A percentile compares a stretch with the other conserved stretches of the same genome.
Evolutionary conservation across 1,139 yeast genomes (phyloP).

Genomic region (Pichia sp.): DNA sequence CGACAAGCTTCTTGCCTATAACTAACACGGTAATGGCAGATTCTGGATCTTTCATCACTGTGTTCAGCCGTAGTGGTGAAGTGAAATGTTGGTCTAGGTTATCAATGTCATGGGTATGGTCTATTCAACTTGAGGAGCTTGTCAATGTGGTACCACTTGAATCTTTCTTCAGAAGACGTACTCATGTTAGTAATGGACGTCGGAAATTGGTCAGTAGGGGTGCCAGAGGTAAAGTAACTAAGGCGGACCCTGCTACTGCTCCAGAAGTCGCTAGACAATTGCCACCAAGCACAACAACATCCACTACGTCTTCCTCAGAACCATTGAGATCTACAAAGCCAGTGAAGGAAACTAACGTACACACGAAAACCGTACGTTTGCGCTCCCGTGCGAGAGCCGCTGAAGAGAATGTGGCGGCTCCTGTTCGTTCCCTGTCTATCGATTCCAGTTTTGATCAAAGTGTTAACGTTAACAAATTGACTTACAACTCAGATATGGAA

Average conservation of each 20-base stretch:
- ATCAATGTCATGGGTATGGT: slow-evolving; percentile 49
- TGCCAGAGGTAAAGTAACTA: not conserved
- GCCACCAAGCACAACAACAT: too few relatives aligned
- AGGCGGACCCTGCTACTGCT: not conserved
- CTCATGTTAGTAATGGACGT: slow-evolving; percentile 6
- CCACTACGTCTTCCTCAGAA: not conserved
- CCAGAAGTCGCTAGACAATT: not conserved
- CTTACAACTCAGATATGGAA: slow-evolving; percentile 27
- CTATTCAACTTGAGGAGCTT: slow-evolving; percentile 29
- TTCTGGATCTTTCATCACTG: slow-evolving; percentile 52
- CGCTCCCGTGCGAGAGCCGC: not conserved
- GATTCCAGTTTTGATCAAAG: slow-evolving; percentile 27
- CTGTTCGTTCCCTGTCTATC: slow-evolving; percentile 21
- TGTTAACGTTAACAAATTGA: slow-evolving; percentile 17
- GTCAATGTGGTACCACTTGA: slow-evolving; percentile 38
- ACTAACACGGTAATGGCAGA: slow-evolving; percentile 53
- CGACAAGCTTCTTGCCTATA: slow-evolving; percentile 59
- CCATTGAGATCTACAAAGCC: not conserved
- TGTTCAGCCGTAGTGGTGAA: slow-evolving; percentile 45
- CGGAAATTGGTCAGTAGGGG: slow-evolving; percentile 12
- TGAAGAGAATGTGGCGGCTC: slow-evolving; percentile 1
- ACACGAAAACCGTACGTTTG: too few relatives aligned
- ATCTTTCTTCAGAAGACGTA: slow-evolving; percentile 48
- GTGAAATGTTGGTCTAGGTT: slow-evolving; percentile 55
- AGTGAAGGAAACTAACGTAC: too few relatives aligned